Base-by-base conservation (phyloP, 2,329 filamentous ascomycete genomes). In the Ascocoryne sarcoides region DNA sequence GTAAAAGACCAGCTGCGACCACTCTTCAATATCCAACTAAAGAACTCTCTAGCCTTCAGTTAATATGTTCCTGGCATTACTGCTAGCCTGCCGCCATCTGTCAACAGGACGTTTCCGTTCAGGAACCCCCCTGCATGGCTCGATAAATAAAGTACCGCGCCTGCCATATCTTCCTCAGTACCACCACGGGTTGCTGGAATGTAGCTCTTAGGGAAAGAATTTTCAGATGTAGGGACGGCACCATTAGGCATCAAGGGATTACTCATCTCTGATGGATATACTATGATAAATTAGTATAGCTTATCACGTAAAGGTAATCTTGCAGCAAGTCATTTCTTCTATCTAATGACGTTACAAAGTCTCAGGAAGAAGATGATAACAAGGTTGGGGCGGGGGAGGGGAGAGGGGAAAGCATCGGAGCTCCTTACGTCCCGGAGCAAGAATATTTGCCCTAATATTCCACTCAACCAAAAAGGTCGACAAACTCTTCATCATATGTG, bases 401-500 rank as follows among this genome's bases (percentile, higher is more conserved):
- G n/a, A n/a, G n/a, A n/a, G n/a, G n/a, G n/a, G 21, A 17, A 14
- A 26, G 3, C 7, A 10, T n/a, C n/a, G n/a, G n/a, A n/a, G n/a
- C n/a, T 15, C 37, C 51, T 54, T 40, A 49, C 48, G 43, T 31
- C 49, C 49, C 17, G 52, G 52, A 12, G 46, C 46, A 26, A 53
- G 44, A 17, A 38, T 39, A 47, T 59, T 59, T 8, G 46, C 74
- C 32, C 80, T 64, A 21, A 90, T 72, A 4, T 71, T 66, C 51
- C 76, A 75, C 48, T 75, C 73, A 26, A 73, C 70, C 48, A 87
- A 68, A 53, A 79, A 71, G 14, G 75, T 71, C 8, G 75, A 75
- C 57, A 89, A 69, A 56, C 84, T 73, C 62, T 86, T 87, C 9
- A 79, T 77, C 29, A 88, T 62, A 47, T 87, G 79, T 5, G 81